A percentile compares a stretch with the other conserved stretches of the same genome.
phyloP scores from a whole-genome alignment of 768 basidiomycete genomes.

The Sarcodon sp. region DNA sequence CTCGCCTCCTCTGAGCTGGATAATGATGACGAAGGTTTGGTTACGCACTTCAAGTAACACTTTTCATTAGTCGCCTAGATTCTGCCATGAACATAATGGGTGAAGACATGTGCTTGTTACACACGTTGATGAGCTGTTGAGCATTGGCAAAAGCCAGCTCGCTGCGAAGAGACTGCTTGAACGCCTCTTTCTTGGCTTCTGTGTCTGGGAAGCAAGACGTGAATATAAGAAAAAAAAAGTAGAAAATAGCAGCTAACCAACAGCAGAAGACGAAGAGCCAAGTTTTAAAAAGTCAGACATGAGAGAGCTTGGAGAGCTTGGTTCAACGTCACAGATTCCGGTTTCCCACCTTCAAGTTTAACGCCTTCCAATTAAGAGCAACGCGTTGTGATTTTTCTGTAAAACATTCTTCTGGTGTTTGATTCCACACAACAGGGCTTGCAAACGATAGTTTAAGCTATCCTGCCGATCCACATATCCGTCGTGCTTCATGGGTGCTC shows the following conservation, averaged over 20 bases:
- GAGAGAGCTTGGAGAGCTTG: slow-evolving; percentile 1
- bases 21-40: slow-evolving; percentile 60
- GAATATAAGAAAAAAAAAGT: background rate
- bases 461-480: no score
- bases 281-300: slow-evolving; percentile 47
- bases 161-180: slow-evolving; percentile 51
- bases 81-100: background rate
- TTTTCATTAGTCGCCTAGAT: slow-evolving; percentile 69
- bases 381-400: no score
- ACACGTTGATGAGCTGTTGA: slow-evolving; percentile 71
- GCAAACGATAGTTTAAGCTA: no score
- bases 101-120: slow-evolving; percentile 6
- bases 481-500: no score
- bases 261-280: slow-evolving; percentile 15
- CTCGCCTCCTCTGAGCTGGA: slow-evolving; percentile 62
- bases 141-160: slow-evolving; percentile 67
- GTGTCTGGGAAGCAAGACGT: slow-evolving; percentile 17
- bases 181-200: slow-evolving; percentile 23
- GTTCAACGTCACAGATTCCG: no score
- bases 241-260: slow-evolving; percentile 9
- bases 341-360: no score
- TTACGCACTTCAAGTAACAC: slow-evolving; percentile 66
- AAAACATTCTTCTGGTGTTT: no score
- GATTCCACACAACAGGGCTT: no score
- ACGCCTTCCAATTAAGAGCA: no score